phyloP scores from a whole-genome alignment of 345 rosid genomes.

The Noccaea bulbosa region DNA sequence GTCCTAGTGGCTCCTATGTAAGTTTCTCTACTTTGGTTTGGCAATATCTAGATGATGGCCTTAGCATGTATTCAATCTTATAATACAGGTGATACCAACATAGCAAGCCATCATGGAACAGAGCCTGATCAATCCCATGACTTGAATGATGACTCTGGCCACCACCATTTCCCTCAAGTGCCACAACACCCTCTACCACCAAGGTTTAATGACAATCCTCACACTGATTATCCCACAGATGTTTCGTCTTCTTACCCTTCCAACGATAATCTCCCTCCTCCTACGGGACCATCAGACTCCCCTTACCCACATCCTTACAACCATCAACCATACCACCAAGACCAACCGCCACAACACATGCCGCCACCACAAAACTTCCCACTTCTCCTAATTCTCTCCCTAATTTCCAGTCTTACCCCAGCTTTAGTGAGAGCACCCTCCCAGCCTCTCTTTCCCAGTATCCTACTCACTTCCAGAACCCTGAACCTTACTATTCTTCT shows the following conservation, averaged over 20 bases:
- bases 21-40: conserved; percentile 30
- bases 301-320: conserved; percentile 58
- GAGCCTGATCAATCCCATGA: conserved; percentile 56
- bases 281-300: conserved; percentile 51
- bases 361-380: conserved; percentile 58
- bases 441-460: conserved; percentile 66
- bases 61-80: not conserved
- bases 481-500: conserved; percentile 60
- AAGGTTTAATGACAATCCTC: conserved; percentile 51
- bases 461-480: conserved; percentile 70
- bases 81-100: conserved; percentile 63
- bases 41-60: conserved; percentile 10
- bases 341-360: conserved; percentile 57
- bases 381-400: conserved; percentile 61
- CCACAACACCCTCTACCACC: conserved; percentile 52
- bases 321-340: conserved; percentile 63
- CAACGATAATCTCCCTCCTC: conserved; percentile 51
- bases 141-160: conserved; percentile 53
- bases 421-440: conserved; percentile 79
- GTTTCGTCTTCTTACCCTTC: conserved; percentile 58
- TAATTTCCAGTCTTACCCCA: conserved; percentile 90
- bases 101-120: conserved; percentile 49
- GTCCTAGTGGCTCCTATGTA: conserved; percentile 48
- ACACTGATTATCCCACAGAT: conserved; percentile 49
- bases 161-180: conserved; percentile 52